phyloP scores from a whole-genome alignment of 2,329 filamentous ascomycete genomes.

The Meredithiella fracta region DNA sequence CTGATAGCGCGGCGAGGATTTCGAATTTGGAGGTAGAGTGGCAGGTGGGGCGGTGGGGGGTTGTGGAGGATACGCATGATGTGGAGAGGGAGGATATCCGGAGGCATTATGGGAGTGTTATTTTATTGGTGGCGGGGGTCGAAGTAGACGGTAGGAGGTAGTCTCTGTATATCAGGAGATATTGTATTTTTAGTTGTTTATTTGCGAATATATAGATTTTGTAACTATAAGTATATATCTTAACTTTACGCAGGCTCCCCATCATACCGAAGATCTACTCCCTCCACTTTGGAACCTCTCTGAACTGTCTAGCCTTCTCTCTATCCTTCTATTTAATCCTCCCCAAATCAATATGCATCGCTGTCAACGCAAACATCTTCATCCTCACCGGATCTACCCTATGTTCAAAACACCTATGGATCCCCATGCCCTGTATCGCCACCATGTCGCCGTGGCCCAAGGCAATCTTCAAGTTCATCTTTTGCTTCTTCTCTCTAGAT shows the following conservation, averaged over 20 bases:
- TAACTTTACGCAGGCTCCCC: no score
- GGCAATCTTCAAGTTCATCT: conserved; percentile 22
- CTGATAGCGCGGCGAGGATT: conserved; percentile 65
- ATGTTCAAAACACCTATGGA: conserved; percentile 47
- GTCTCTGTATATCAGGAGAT: conserved; percentile 2
- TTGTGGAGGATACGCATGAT: conserved; percentile 96
- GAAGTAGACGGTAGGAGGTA: neutral
- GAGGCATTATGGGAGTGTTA: conserved; percentile 73
- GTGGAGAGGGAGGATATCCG: conserved; percentile 81
- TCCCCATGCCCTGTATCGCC: conserved; percentile 42
- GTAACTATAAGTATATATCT: no score
- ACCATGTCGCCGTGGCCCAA: conserved; percentile 48
- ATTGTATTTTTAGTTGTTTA: neutral
- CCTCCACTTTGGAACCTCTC: conserved; percentile 21
- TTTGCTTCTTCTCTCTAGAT: conserved; percentile 18
- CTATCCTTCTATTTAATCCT: conserved; percentile 21
- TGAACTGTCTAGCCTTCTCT: conserved; percentile 19
- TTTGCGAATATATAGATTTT: neutral
- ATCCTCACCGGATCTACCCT: conserved; percentile 33
- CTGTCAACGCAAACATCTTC: conserved; percentile 40
- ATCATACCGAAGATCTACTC: conserved; percentile 1
- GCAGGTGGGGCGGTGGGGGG: conserved; percentile 85
- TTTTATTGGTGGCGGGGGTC: conserved; percentile 59
- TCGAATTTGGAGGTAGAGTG: conserved; percentile 74
- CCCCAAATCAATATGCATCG: conserved; percentile 32